phyloP scores from a whole-genome alignment of 352 stramenopile genomes.

The Sclerospora graminicola region DNA sequence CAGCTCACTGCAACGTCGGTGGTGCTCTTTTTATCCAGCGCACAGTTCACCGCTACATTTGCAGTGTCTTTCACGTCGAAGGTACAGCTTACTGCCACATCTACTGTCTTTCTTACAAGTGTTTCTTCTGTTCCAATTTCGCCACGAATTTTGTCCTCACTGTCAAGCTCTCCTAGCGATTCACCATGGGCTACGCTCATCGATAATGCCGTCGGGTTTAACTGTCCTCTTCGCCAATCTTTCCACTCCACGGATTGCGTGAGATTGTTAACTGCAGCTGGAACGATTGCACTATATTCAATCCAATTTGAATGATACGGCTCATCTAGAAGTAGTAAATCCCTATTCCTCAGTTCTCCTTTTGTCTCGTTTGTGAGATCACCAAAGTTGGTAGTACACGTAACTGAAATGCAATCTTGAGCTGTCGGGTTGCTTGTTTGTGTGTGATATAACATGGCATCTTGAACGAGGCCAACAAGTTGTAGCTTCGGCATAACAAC shows the following conservation, averaged over 20 bases:
- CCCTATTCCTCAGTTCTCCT: not conserved
- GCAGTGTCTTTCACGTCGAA: conserved; percentile 1
- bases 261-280: not conserved
- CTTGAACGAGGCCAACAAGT: conserved; percentile 27
- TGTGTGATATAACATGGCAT: conserved; percentile 22
- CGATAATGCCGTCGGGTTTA: conserved; percentile 24
- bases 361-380: not conserved
- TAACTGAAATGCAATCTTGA: conserved; percentile 21
- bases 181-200: conserved; percentile 9
- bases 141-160: not conserved
- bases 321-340: conserved; percentile 6
- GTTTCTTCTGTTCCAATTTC: not conserved
- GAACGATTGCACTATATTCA: not conserved
- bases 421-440: conserved; percentile 1
- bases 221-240: conserved; percentile 1
- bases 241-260: conserved; percentile 15
- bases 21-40: conserved; percentile 1
- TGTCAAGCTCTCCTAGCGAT: not conserved
- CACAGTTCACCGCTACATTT: conserved; percentile 6
- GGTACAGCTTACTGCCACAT: conserved; percentile 7
- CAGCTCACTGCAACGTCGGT: conserved; percentile 6
- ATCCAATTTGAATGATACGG: not conserved
- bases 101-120: conserved; percentile 2
- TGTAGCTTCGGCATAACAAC: conserved; percentile 26
- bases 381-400: conserved; percentile 1